Evolutionary conservation across 768 basidiomycete genomes (phyloP).

Genomic region (Lentinula sp.): DNA sequence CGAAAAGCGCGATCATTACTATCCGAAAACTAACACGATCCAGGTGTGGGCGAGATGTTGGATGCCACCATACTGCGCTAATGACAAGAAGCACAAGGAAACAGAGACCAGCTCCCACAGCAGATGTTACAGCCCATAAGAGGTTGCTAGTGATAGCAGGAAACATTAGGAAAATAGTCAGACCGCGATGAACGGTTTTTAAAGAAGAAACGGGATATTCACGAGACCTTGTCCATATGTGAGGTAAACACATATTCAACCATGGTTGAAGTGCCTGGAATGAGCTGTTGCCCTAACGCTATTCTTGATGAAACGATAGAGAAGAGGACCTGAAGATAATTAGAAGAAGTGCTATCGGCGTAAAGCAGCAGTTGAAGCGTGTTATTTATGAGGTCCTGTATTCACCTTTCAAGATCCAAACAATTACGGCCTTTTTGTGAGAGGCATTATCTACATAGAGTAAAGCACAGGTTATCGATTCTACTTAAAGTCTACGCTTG

Average conservation of each 20-base stretch:
- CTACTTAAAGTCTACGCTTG: not conserved
- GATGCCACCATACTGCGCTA: constrained; percentile 9
- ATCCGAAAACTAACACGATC: constrained; percentile 18
- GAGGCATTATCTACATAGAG: not conserved
- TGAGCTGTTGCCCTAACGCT: not conserved
- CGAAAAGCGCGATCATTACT: constrained; percentile 12
- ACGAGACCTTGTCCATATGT: not conserved
- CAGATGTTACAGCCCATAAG: constrained; percentile 6
- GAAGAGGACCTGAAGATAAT: not conserved
- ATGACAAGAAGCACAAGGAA: constrained; percentile 13
- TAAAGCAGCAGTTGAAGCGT: not conserved
- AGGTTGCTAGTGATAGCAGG: constrained; percentile 1
- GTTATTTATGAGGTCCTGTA: not conserved
- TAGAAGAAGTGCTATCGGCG: not conserved
- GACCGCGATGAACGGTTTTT: not conserved
- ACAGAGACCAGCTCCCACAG: constrained; percentile 14
- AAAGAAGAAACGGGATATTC: not conserved
- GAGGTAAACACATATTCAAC: not conserved
- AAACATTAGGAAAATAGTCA: not conserved
- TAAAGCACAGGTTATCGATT: not conserved
- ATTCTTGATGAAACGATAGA: not conserved
- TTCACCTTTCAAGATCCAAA: not conserved
- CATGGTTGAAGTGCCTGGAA: not conserved
- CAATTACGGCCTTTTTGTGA: not conserved
- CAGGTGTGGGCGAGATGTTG: constrained; percentile 8